phyloP scores from a whole-genome alignment of 192 early-diverging fungal species.

The Linnemannia zychae region DNA sequence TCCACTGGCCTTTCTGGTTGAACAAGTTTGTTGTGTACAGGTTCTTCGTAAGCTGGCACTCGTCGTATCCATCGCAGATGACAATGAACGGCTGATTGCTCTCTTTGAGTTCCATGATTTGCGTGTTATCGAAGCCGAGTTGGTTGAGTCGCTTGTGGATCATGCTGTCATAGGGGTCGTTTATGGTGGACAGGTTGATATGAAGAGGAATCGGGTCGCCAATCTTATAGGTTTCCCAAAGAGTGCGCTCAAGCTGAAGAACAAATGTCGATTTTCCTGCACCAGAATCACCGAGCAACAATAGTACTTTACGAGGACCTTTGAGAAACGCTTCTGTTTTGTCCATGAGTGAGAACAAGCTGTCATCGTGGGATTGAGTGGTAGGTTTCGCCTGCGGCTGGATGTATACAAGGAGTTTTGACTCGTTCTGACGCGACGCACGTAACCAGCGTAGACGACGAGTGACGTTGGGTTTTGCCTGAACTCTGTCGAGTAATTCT shows the following conservation, averaged over 20 bases:
- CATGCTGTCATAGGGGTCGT: not conserved
- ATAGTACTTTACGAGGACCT: not conserved
- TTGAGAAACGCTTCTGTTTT: not conserved
- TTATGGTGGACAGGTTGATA: not conserved
- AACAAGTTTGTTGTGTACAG: not conserved
- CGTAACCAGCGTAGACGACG: not conserved
- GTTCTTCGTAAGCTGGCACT: not conserved
- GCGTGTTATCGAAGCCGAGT: not conserved
- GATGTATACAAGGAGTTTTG: not conserved
- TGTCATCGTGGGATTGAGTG: not conserved
- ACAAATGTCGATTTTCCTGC: not conserved
- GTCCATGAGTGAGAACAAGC: not conserved
- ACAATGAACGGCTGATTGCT: not conserved
- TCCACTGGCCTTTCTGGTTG: not conserved
- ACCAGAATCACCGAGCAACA: not conserved
- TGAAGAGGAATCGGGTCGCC: not conserved
- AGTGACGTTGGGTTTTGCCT: not conserved
- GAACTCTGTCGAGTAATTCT: no score
- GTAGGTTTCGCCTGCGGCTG: not conserved
- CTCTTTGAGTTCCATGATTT: not conserved
- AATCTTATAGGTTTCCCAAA: not conserved
- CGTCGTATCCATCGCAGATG: constrained; percentile 5
- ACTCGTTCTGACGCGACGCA: not conserved
- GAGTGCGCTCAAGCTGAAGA: not conserved
- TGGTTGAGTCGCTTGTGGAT: not conserved